Conservation (phyloP, 192 early-diverging fungal genomes). For the Rhizophagus sp. region DNA sequence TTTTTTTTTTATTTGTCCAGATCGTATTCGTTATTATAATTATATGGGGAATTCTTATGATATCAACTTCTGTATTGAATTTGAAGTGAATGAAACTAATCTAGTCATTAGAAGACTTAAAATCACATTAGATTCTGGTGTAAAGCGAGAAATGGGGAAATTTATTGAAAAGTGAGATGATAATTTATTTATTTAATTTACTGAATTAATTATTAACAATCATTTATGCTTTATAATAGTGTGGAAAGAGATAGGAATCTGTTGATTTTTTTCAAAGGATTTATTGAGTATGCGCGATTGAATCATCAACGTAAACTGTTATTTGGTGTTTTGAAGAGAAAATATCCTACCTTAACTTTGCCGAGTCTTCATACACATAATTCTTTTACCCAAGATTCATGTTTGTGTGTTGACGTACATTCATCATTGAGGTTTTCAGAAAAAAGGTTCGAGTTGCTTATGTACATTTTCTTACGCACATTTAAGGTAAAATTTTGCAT, state of each 20-base stretch:
- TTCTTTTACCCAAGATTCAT: neutral
- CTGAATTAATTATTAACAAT: neutral
- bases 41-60: neutral
- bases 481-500: neutral
- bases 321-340: conserved; percentile 5
- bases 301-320: conserved; percentile 18
- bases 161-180: conserved; percentile 16
- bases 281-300: conserved; percentile 18
- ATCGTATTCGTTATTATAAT: conserved; percentile 4
- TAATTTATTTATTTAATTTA: no score
- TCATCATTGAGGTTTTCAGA: neutral
- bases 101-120: neutral
- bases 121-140: neutral
- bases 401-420: neutral
- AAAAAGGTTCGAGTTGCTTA: conserved; percentile 10
- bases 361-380: neutral
- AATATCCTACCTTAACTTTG: conserved; percentile 7
- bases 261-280: conserved; percentile 6
- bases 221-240: neutral
- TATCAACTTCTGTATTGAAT: conserved; percentile 8
- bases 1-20: neutral
- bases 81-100: conserved; percentile 4
- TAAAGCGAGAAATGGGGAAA: conserved; percentile 4
- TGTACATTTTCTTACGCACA: neutral
- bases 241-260: conserved; percentile 5